Evolutionary conservation across 1,284 basidiomycete species (phyloP).

Genomic region (Apiotrichum brassicae): DNA sequence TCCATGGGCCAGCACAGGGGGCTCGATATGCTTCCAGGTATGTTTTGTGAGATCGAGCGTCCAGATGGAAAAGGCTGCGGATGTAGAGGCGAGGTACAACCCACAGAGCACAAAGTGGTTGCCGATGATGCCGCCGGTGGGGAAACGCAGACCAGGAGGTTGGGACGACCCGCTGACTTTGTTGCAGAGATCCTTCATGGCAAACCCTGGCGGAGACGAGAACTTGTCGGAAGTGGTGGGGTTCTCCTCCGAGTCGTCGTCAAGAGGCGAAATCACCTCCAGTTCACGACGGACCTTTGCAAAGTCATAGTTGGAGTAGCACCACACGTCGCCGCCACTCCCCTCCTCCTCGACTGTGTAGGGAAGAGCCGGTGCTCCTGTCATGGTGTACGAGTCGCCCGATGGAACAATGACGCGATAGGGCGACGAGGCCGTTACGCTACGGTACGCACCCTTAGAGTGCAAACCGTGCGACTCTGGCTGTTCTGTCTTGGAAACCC

Average conservation of each 20-base stretch:
- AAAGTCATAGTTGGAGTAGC: conserved; percentile 57
- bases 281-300: conserved; percentile 90
- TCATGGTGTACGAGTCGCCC: conserved; percentile 12
- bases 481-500: conserved; percentile 65
- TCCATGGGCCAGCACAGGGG: conserved; percentile 64
- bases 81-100: conserved; percentile 80
- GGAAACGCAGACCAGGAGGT: conserved; percentile 88
- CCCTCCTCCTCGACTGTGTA: conserved; percentile 36
- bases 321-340: conserved; percentile 44
- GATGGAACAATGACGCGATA: conserved; percentile 60
- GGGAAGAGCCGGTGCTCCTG: conserved; percentile 9
- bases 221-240: conserved; percentile 59
- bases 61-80: conserved; percentile 71
- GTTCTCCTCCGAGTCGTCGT: conserved; percentile 47
- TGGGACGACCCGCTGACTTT: conserved; percentile 54
- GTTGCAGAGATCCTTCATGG: conserved; percentile 55
- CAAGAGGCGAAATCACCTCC: conserved; percentile 72
- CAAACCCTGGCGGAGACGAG: conserved; percentile 52
- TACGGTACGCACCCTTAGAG: conserved; percentile 81
- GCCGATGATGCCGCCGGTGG: conserved; percentile 81
- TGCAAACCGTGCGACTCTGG: conserved; percentile 63
- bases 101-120: conserved; percentile 81
- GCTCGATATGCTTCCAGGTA: conserved; percentile 79
- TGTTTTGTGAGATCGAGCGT: conserved; percentile 71
- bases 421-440: conserved; percentile 70